phyloP scores from a whole-genome alignment of 2,329 filamentous ascomycete species.

The Aspergillus sp. region DNA sequence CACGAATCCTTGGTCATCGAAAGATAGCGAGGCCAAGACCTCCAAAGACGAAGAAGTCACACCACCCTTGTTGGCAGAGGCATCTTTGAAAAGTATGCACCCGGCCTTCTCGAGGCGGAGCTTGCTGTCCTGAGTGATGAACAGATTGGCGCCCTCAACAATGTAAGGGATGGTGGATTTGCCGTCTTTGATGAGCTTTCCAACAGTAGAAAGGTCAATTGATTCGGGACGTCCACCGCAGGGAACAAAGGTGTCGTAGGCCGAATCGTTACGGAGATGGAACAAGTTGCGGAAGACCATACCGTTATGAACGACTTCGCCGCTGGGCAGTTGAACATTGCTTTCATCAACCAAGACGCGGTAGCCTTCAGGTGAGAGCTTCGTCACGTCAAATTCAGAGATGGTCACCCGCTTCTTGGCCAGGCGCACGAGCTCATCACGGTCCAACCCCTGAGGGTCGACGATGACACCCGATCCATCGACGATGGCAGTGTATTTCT shows the following conservation, averaged over 20 bases:
- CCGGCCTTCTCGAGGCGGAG: conserved; percentile 93
- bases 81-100: conserved; percentile 95
- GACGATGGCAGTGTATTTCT: conserved; percentile 95
- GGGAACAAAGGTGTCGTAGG: conserved; percentile 89
- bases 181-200: conserved; percentile 85
- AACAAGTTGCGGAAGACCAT: conserved; percentile 97
- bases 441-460: conserved; percentile 87
- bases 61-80: conserved; percentile 97
- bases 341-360: conserved; percentile 89
- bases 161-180: conserved; percentile 90
- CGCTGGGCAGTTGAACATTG: conserved; percentile 83
- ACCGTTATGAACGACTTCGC: conserved; percentile 86
- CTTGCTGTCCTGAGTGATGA: conserved; percentile 98
- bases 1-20: conserved; percentile 86
- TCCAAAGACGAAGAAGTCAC: conserved; percentile 97
- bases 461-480: conserved; percentile 94
- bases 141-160: conserved; percentile 96
- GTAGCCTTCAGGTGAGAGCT: conserved; percentile 86
- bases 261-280: conserved; percentile 77
- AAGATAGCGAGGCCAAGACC: conserved; percentile 90
- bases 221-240: conserved; percentile 96
- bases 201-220: conserved; percentile 87
- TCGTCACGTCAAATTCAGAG: conserved; percentile 78
- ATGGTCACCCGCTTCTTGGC: conserved; percentile 91
- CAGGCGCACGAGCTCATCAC: conserved; percentile 78